Evolutionary conservation across 2,329 filamentous ascomycete genomes (phyloP).

Genomic region (Boeremia exigua): DNA sequence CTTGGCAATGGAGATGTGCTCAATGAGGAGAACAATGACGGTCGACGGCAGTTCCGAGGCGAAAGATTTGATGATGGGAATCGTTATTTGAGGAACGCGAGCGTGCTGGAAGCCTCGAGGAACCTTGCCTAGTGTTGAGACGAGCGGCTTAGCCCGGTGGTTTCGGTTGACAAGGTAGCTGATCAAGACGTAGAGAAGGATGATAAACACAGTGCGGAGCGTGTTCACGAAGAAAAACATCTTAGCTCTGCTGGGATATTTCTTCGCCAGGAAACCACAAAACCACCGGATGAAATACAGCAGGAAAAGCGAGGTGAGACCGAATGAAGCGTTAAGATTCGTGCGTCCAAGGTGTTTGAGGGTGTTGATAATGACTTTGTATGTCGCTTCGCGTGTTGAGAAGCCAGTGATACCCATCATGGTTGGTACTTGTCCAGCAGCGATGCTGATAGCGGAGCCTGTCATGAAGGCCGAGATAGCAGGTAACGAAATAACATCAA

Average conservation of each 20-base stretch:
- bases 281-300: conserved; percentile 72
- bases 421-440: conserved; percentile 78
- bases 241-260: conserved; percentile 72
- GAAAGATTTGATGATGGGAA: conserved; percentile 71
- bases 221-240: conserved; percentile 89
- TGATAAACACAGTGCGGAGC: conserved; percentile 87
- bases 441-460: conserved; percentile 90
- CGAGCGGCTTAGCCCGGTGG: conserved; percentile 63
- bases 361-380: conserved; percentile 83
- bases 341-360: conserved; percentile 70
- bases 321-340: conserved; percentile 81
- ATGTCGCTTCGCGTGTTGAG: conserved; percentile 78
- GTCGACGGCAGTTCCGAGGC: conserved; percentile 77
- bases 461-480: conserved; percentile 98
- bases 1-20: conserved; percentile 97
- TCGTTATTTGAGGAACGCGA: conserved; percentile 72
- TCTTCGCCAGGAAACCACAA: conserved; percentile 71
- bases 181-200: conserved; percentile 89
- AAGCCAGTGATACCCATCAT: conserved; percentile 82
- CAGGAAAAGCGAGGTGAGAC: conserved; percentile 77
- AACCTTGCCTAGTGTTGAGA: conserved; percentile 63
- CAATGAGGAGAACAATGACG: conserved; percentile 93
- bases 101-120: conserved; percentile 76
- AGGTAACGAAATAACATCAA: conserved; percentile 90
- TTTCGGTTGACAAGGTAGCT: conserved; percentile 81